Evolutionary conservation across 805 yeast species (phyloP).

Genomic region (Candida krabiensis): DNA sequence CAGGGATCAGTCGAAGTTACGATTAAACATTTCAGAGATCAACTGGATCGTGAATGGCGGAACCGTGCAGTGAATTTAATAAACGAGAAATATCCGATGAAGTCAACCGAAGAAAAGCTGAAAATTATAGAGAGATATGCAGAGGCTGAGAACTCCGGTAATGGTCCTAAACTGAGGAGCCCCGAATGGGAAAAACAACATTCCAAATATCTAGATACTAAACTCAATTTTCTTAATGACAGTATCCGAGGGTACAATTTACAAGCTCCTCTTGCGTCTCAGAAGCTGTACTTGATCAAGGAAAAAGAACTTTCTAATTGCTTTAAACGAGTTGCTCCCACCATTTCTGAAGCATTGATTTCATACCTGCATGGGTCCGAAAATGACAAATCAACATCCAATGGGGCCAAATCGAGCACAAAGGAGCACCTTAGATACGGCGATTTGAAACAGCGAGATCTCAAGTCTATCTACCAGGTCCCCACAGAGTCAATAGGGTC

Average conservation of each 20-base stretch:
- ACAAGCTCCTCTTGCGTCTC: constrained; percentile 63
- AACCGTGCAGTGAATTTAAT: constrained; percentile 29
- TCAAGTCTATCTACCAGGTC: constrained; percentile 23
- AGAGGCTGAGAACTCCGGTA: constrained; percentile 19
- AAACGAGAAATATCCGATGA: constrained; percentile 27
- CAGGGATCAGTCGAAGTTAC: constrained; percentile 57
- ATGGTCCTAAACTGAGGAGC: constrained; percentile 19
- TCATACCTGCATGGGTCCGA: constrained; percentile 20
- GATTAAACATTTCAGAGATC: constrained; percentile 46
- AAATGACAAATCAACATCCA: not conserved
- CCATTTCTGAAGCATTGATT: constrained; percentile 21
- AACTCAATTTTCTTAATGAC: constrained; percentile 44
- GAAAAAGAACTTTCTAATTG: constrained; percentile 45
- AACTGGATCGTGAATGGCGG: constrained; percentile 43
- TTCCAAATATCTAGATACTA: constrained; percentile 31
- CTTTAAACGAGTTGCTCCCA: constrained; percentile 34
- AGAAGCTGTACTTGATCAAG: constrained; percentile 48
- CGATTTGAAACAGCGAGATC: constrained; percentile 22
- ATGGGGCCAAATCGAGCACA: not conserved
- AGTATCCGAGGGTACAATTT: constrained; percentile 57
- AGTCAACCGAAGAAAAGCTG: constrained; percentile 17
- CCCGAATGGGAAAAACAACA: constrained; percentile 40
- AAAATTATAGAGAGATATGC: constrained; percentile 15
- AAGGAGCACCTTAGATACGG: constrained; percentile 9
- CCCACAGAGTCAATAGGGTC: constrained; percentile 32